Evolutionary conservation across 2,329 filamentous ascomycete species (phyloP).

Genomic region (Exophiala spinifera): DNA sequence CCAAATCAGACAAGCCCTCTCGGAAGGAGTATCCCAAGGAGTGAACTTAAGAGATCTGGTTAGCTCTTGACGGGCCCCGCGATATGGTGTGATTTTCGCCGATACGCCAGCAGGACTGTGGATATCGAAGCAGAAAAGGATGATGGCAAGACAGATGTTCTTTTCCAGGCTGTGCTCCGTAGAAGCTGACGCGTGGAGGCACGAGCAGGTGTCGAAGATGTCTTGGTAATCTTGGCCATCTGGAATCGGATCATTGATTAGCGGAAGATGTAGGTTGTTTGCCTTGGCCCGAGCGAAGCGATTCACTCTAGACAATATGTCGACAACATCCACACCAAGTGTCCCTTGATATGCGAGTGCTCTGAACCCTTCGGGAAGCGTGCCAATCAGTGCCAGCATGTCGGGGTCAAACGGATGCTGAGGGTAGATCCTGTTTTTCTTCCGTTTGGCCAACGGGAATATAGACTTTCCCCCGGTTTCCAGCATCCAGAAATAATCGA

Average conservation of each 20-base stretch:
- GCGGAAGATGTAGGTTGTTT: neutral
- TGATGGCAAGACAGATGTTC: conserved; percentile 17
- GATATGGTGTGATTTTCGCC: conserved; percentile 10
- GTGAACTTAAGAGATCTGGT: conserved; percentile 16
- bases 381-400: conserved; percentile 6
- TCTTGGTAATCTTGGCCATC: conserved; percentile 17
- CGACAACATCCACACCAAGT: conserved; percentile 12
- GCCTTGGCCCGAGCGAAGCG: conserved; percentile 8
- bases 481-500: conserved; percentile 21
- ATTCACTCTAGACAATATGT: conserved; percentile 19
- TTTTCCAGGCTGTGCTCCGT: conserved; percentile 21
- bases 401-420: conserved; percentile 9
- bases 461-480: conserved; percentile 12
- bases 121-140: conserved; percentile 17
- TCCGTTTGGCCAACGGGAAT: conserved; percentile 11
- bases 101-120: conserved; percentile 5
- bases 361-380: conserved; percentile 9
- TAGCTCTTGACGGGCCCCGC: conserved; percentile 16
- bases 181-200: conserved; percentile 16
- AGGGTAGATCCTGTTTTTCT: conserved; percentile 9
- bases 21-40: neutral
- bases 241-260: conserved; percentile 4
- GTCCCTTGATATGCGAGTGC: conserved; percentile 7
- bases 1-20: conserved; percentile 15
- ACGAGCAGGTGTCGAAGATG: conserved; percentile 16